Conservation (phyloP, 2,329 filamentous ascomycete genomes). For the Orbilia ellipsospora region DNA sequence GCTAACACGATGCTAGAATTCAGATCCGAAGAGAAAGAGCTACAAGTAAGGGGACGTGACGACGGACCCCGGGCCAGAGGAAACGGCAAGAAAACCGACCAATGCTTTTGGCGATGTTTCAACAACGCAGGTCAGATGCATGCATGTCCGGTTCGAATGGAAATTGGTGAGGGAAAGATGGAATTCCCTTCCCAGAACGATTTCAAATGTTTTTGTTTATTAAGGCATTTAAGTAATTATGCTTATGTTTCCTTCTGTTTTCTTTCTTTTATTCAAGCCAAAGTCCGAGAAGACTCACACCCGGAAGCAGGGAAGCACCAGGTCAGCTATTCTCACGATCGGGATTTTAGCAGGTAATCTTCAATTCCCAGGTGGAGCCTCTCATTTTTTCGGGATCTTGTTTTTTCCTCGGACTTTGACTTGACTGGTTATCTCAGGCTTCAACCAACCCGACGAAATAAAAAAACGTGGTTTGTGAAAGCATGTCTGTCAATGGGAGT, state of each 20-base stretch:
- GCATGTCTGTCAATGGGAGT: slow-evolving; percentile 49
- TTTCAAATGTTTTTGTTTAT: too few relatives aligned
- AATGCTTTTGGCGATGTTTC: slow-evolving; percentile 46
- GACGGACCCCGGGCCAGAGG: background rate
- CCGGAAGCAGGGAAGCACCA: slow-evolving; percentile 29
- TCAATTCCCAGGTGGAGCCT: slow-evolving; percentile 37
- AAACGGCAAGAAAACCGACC: slow-evolving; percentile 23
- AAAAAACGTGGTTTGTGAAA: slow-evolving; percentile 54
- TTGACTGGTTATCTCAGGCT: slow-evolving; percentile 28
- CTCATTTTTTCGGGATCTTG: slow-evolving; percentile 27
- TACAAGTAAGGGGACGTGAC: slow-evolving; percentile 11
- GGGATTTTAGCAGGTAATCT: slow-evolving; percentile 49
- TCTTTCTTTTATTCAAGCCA: too few relatives aligned
- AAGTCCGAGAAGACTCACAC: slow-evolving; percentile 8
- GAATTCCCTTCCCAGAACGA: slow-evolving; percentile 1
- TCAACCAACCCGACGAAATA: slow-evolving; percentile 41
- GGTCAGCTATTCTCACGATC: slow-evolving; percentile 34
- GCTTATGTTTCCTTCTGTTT: too few relatives aligned
- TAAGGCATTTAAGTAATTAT: too few relatives aligned
- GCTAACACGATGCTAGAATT: slow-evolving; percentile 30
- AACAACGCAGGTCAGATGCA: slow-evolving; percentile 46
- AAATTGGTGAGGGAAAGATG: slow-evolving; percentile 3
- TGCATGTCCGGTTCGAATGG: background rate
- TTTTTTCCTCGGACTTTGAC: slow-evolving; percentile 20
- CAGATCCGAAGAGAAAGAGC: slow-evolving; percentile 25